Evolutionary conservation across 352 stramenopile species (phyloP).

Genomic region (Pythium coloratum): DNA sequence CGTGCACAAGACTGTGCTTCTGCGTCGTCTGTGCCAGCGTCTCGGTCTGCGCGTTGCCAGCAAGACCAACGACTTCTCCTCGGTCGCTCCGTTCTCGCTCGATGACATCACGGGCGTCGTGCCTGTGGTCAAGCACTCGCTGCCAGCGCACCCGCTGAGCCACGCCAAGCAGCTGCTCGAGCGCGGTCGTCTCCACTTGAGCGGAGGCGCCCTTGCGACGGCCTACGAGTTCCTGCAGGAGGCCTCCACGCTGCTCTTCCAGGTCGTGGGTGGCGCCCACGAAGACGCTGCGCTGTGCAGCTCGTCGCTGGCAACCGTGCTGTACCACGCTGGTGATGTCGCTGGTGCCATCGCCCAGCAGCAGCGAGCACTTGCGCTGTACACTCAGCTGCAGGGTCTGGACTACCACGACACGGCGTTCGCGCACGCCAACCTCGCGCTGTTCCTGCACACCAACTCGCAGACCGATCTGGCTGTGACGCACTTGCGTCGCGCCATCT

Average conservation of each 20-base stretch:
- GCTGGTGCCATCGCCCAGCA: slow-evolving; percentile 87
- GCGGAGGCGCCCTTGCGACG: slow-evolving; percentile 63
- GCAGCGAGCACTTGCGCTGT: slow-evolving; percentile 89
- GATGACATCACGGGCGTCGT: slow-evolving; percentile 92
- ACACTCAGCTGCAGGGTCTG: slow-evolving; percentile 91
- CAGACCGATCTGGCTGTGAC: slow-evolving; percentile 85
- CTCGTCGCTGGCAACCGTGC: slow-evolving; percentile 90
- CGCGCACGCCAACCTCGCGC: slow-evolving; percentile 89
- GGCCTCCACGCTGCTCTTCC: slow-evolving; percentile 91
- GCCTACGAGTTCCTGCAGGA: slow-evolving; percentile 90
- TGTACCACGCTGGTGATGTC: slow-evolving; percentile 92
- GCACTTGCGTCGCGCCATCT: slow-evolving; percentile 91
- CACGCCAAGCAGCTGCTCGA: slow-evolving; percentile 89
- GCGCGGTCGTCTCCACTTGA: slow-evolving; percentile 82
- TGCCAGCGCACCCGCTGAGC: slow-evolving; percentile 72
- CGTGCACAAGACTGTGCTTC: slow-evolving; percentile 75
- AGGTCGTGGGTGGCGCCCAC: slow-evolving; percentile 92
- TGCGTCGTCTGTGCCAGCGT: slow-evolving; percentile 93
- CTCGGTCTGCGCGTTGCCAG: slow-evolving; percentile 90
- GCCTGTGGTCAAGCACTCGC: slow-evolving; percentile 92
- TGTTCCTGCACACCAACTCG: slow-evolving; percentile 89
- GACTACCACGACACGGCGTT: slow-evolving; percentile 92
- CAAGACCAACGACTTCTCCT: slow-evolving; percentile 87
- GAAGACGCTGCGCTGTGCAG: slow-evolving; percentile 92
- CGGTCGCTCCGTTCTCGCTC: slow-evolving; percentile 79